Evolutionary conservation across 208 protist genomes (phyloP).

Genomic region (Crithidia brevicula): DNA sequence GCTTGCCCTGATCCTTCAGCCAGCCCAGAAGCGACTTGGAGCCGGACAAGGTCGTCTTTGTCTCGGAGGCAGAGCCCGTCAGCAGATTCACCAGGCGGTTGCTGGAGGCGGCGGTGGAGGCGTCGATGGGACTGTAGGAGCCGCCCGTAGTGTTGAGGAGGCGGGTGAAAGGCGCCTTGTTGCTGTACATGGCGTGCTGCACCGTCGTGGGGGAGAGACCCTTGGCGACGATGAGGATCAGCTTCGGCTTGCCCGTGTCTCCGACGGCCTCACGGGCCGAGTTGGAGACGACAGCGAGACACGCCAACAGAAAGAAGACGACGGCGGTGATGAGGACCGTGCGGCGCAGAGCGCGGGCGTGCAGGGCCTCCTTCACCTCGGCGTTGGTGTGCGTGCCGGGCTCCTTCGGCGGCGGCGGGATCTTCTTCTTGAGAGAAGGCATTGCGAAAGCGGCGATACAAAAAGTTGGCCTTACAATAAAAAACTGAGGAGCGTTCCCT

Average conservation of each 20-base stretch:
- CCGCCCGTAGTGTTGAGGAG: conserved; percentile 48
- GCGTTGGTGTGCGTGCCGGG: conserved; percentile 72
- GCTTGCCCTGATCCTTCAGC: conserved; percentile 44
- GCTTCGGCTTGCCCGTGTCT: conserved; percentile 33
- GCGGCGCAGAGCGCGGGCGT: conserved; percentile 62
- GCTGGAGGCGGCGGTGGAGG: conserved; percentile 4
- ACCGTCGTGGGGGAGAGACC: conserved; percentile 40
- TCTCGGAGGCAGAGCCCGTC: conserved; percentile 39
- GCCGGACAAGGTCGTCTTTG: conserved; percentile 32
- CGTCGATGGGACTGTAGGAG: conserved; percentile 30
- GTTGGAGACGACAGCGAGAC: conserved; percentile 68
- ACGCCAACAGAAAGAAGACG: conserved; percentile 70
- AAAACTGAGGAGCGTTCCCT: too few species aligned
- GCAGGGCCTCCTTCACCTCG: conserved; percentile 73
- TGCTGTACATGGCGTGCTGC: conserved; percentile 47
- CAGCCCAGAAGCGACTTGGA: conserved; percentile 47
- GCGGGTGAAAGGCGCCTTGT: conserved; percentile 70
- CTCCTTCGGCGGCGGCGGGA: conserved; percentile 49
- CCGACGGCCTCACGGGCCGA: conserved; percentile 34
- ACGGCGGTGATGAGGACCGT: conserved; percentile 62
- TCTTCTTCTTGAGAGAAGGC: conserved; percentile 35
- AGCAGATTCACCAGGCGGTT: conserved; percentile 58
- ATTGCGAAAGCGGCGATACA: too few species aligned
- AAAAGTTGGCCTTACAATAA: too few species aligned
- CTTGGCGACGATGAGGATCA: conserved; percentile 58